These are phyloP conservation scores for Phoenix roebelenii DNA, from an alignment of 176 grass and related monocot species.

Conservation along the genomic window DNA sequence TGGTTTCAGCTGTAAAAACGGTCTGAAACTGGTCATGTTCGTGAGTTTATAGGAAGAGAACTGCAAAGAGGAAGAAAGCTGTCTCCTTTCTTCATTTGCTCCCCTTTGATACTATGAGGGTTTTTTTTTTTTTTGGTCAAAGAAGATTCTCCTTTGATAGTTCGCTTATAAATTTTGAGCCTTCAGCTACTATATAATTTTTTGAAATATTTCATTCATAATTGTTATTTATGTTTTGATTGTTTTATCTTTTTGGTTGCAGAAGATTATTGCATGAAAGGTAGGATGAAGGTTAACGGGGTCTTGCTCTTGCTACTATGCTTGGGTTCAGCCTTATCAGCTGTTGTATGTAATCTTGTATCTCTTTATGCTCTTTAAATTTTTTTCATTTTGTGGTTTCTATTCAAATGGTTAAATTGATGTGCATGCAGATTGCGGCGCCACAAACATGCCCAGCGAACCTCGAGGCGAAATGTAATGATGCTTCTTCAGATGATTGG, in stretches of 20 bases:
- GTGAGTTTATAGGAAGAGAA: no score
- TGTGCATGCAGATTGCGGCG: slow-evolving; percentile 27
- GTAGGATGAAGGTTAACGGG: slow-evolving; percentile 31
- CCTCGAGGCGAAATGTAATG: slow-evolving; percentile 38
- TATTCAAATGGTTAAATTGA: background rate
- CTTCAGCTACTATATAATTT: no score
- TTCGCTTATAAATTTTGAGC: no score
- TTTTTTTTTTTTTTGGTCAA: no score
- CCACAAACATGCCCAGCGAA: slow-evolving; percentile 52
- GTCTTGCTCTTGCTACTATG: slow-evolving; percentile 24
- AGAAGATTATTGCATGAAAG: background rate
- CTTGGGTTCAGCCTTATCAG: slow-evolving; percentile 24
- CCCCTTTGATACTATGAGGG: no score
- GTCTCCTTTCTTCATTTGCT: no score
- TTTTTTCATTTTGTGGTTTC: background rate
- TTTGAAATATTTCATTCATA: no score
- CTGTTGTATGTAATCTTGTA: slow-evolving; percentile 29
- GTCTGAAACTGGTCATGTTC: no score
- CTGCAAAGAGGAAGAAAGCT: no score
- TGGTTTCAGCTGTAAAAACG: no score
- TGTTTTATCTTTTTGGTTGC: background rate
- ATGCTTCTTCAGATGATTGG: slow-evolving; percentile 39
- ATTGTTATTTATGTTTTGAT: no score
- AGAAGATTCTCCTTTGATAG: no score
- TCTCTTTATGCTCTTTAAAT: background rate